Conservation (phyloP, 2,329 filamentous ascomycete species). For the Aspergillus hiratsukae region DNA sequence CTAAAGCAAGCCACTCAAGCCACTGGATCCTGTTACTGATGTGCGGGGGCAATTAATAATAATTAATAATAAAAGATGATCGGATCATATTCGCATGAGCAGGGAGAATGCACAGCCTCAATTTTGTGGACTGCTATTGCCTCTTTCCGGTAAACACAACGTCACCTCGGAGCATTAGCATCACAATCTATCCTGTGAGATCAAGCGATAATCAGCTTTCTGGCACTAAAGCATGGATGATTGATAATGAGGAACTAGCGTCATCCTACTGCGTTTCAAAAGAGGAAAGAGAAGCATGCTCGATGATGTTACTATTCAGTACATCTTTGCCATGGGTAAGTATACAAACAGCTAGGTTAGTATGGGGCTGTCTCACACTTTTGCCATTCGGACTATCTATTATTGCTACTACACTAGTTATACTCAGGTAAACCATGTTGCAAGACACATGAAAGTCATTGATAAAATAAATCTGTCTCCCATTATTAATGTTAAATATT, state of each 20-base stretch:
- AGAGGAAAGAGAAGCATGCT: background rate
- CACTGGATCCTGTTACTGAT: slow-evolving; percentile 17
- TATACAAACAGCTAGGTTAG: background rate
- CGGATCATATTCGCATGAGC: slow-evolving; percentile 3
- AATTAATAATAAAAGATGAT: background rate
- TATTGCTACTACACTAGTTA: background rate
- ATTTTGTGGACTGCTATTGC: slow-evolving; percentile 10
- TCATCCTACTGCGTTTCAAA: slow-evolving; percentile 13
- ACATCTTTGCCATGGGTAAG: background rate
- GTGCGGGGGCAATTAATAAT: slow-evolving; percentile 16
- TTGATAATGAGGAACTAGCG: background rate
- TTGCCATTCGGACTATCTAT: background rate
- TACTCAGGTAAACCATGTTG: no score
- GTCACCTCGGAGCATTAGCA: slow-evolving; percentile 10
- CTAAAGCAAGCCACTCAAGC: slow-evolving; percentile 13
- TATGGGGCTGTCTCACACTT: background rate
- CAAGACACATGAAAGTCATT: no score
- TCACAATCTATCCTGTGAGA: background rate
- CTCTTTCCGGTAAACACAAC: slow-evolving; percentile 5
- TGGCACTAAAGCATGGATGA: slow-evolving; percentile 2
- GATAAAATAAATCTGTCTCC: background rate
- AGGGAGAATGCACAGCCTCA: slow-evolving; percentile 29
- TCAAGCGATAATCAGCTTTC: slow-evolving; percentile 3
- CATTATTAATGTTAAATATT: background rate
- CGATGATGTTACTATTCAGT: background rate